Evolutionary conservation across 768 basidiomycete genomes (phyloP).

Genomic region (Kwoniella mangroviensis): DNA sequence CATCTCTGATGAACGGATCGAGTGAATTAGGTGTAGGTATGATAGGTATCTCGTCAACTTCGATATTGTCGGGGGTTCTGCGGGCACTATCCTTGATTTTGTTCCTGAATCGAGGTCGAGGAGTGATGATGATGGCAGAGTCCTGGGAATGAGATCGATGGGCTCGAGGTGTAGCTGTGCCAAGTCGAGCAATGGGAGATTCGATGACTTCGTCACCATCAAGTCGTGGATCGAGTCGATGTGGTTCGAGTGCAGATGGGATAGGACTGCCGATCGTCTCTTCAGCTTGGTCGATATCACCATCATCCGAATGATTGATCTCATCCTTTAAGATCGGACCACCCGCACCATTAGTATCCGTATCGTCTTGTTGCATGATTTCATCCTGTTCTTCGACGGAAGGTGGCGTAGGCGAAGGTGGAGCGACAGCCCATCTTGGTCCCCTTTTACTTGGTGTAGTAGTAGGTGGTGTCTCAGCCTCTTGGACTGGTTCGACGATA

Average conservation of each 20-base stretch:
- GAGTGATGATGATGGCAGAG: not conserved
- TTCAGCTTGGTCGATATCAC: not conserved
- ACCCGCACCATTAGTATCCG: too few species aligned
- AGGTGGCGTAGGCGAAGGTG: constrained; percentile 1
- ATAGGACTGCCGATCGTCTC: not conserved
- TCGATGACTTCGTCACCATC: not conserved
- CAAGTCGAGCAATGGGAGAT: not conserved
- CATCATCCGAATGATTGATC: not conserved
- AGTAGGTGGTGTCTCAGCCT: not conserved
- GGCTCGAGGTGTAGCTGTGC: not conserved
- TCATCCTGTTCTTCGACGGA: not conserved
- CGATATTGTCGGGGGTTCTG: too few species aligned
- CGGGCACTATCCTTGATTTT: too few species aligned
- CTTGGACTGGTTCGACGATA: too few species aligned
- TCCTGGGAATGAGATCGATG: not conserved
- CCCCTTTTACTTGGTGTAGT: not conserved
- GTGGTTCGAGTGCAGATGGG: not conserved
- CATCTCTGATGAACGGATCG: not conserved
- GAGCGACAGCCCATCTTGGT: constrained; percentile 17
- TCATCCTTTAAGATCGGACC: not conserved
- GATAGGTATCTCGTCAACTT: not conserved
- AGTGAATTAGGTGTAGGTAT: not conserved
- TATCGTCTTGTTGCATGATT: not conserved
- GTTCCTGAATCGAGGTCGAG: not conserved
- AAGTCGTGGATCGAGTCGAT: not conserved